Percentiles rank a stretch among this genome's conserved stretches.
These are phyloP conservation scores for Amaranthus hypochondriacus DNA, from an alignment of 148 eudicot genomes.

Conservation along the genomic window DNA sequence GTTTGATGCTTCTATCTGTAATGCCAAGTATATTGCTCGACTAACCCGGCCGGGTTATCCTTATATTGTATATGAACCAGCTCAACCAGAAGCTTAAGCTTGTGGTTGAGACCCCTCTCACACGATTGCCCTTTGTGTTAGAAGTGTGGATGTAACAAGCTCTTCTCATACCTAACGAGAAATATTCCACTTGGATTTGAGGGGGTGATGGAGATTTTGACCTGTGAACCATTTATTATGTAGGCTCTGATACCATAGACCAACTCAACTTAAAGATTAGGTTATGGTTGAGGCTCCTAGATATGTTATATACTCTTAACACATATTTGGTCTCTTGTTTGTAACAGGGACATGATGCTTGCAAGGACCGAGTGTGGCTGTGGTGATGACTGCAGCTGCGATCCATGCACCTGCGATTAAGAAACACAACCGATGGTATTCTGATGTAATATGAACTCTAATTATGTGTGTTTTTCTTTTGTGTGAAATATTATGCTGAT, in stretches of 20 bases:
- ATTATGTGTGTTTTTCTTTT: not conserved
- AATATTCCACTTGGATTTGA: not conserved
- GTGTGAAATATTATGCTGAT: not conserved
- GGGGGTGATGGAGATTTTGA: too few relatives aligned
- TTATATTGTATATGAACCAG: not conserved
- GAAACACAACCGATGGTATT: not conserved
- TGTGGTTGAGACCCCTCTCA: not conserved
- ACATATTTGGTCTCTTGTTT: not conserved
- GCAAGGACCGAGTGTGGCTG: conserved; percentile 39
- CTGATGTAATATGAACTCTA: not conserved
- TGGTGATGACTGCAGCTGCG: conserved; percentile 48
- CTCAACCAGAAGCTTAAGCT: too few relatives aligned
- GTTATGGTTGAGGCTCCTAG: not conserved
- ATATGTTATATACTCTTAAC: not conserved
- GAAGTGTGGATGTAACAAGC: too few relatives aligned
- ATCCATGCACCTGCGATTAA: conserved; percentile 38
- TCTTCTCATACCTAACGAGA: not conserved
- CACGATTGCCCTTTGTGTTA: not conserved
- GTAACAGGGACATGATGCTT: conserved; percentile 14
- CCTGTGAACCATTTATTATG: too few relatives aligned
- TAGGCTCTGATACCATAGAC: not conserved
- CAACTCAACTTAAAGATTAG: not conserved
- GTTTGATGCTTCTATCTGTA: not conserved
- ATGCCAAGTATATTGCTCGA: not conserved
- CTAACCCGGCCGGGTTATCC: not conserved